phyloP scores from a whole-genome alignment of 2,329 filamentous ascomycete species.

The Stemphylium vesicarium region DNA sequence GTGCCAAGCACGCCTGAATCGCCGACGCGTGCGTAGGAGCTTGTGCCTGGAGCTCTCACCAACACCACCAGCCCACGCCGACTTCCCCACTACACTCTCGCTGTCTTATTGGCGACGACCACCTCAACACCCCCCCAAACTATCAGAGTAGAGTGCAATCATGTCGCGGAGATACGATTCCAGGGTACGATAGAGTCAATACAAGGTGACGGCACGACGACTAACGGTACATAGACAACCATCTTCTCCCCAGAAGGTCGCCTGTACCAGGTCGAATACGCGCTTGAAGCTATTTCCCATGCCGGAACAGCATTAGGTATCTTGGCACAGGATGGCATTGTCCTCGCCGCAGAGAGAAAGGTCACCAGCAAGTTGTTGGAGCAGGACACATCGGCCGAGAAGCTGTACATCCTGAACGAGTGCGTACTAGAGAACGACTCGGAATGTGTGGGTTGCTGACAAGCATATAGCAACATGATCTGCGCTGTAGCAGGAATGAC shows the following conservation, averaged over 20 bases:
- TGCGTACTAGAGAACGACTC: slow-evolving; percentile 55
- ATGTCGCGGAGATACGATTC: slow-evolving; percentile 99
- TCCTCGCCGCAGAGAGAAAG: slow-evolving; percentile 96
- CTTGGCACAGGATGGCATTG: slow-evolving; percentile 96
- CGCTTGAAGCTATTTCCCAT: slow-evolving; percentile 97
- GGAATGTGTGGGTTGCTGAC: slow-evolving; percentile 7
- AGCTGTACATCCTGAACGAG: slow-evolving; percentile 99
- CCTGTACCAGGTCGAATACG: slow-evolving; percentile 99
- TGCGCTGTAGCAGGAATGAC: slow-evolving; percentile 99
- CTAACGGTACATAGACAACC: slow-evolving; percentile 72
- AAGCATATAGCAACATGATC: slow-evolving; percentile 87
- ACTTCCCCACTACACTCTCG: slow-evolving; percentile 28
- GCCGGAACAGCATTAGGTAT: slow-evolving; percentile 97
- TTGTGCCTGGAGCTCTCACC: slow-evolving; percentile 48
- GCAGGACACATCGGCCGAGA: slow-evolving; percentile 99
- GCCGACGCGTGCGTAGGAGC: slow-evolving; percentile 44
- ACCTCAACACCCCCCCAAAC: slow-evolving; percentile 3
- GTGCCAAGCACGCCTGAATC: slow-evolving; percentile 33
- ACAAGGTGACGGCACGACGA: slow-evolving; percentile 12
- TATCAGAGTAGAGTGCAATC: slow-evolving; percentile 39
- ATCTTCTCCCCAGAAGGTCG: slow-evolving; percentile 99
- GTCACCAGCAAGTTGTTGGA: slow-evolving; percentile 98
- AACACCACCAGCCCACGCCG: slow-evolving; percentile 33
- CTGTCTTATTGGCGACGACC: slow-evolving; percentile 17
- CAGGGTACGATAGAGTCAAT: slow-evolving; percentile 67